phyloP scores from a whole-genome alignment of 2,329 filamentous ascomycete species.

The Chaetomium sp. region DNA sequence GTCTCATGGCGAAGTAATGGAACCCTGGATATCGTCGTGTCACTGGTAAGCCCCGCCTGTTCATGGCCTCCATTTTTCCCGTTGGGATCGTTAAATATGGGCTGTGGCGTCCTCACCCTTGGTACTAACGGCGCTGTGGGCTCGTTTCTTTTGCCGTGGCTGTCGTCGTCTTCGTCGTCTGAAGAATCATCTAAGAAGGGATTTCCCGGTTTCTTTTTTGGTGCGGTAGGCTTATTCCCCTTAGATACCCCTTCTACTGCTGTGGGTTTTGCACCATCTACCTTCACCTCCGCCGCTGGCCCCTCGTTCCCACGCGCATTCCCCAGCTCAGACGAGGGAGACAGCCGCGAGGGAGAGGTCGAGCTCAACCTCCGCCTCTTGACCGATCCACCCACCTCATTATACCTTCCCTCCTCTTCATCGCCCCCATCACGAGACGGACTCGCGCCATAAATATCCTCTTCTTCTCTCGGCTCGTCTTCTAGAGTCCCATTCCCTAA shows the following conservation, averaged over 20 bases:
- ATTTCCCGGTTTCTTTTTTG: slow-evolving; percentile 36
- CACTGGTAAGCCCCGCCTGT: slow-evolving; percentile 17
- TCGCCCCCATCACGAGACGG: neutral
- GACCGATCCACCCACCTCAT: slow-evolving; percentile 32
- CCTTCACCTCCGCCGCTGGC: neutral
- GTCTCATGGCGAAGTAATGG: slow-evolving; percentile 17
- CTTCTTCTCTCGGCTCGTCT: neutral
- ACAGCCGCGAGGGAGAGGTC: too few relatives aligned
- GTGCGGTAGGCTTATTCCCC: slow-evolving; percentile 9
- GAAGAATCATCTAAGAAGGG: slow-evolving; percentile 69
- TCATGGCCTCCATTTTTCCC: neutral
- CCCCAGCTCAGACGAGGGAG: slow-evolving; percentile 6
- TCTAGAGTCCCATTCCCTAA: neutral
- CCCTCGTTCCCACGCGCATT: neutral
- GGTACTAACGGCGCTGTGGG: neutral
- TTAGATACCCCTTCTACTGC: neutral
- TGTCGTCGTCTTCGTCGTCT: slow-evolving; percentile 41
- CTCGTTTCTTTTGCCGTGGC: slow-evolving; percentile 4
- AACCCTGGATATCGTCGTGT: slow-evolving; percentile 9
- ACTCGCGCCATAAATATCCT: slow-evolving; percentile 14
- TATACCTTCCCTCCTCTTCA: slow-evolving; percentile 28
- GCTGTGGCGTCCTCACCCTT: slow-evolving; percentile 18
- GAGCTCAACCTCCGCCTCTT: slow-evolving; percentile 39
- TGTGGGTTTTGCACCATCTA: neutral
- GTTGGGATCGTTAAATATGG: neutral